Conservation (phyloP, 306 rosid genomes). For the Vigna unguiculata region DNA sequence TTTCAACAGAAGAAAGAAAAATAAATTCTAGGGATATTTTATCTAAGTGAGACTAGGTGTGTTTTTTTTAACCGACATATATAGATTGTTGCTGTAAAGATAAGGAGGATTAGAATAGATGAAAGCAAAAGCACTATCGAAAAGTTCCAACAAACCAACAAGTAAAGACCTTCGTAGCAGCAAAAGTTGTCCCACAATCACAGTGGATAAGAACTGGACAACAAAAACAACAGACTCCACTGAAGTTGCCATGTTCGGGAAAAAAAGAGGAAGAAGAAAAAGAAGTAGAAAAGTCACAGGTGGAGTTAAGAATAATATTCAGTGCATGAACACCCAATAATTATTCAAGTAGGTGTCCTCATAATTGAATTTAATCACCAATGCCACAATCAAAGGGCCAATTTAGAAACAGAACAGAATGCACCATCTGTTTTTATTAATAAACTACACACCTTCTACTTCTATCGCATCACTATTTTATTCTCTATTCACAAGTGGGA, state of each 20-base stretch:
- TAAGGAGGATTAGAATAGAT: neutral
- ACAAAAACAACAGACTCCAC: conserved; percentile 31
- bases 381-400: conserved; percentile 21
- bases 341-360: conserved; percentile 12
- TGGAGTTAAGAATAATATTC: conserved; percentile 12
- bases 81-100: conserved; percentile 12
- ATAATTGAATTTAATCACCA: conserved; percentile 27
- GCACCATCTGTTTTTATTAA: neutral
- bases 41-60: neutral
- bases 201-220: conserved; percentile 41
- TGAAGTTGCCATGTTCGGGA: conserved; percentile 36
- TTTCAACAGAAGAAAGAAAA: too few relatives aligned
- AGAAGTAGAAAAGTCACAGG: conserved; percentile 19
- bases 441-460: neutral
- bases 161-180: neutral
- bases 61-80: neutral
- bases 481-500: neutral
- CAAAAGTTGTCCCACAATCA: conserved; percentile 43
- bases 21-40: neutral
- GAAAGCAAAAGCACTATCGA: conserved; percentile 21
- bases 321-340: conserved; percentile 44
- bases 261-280: neutral
- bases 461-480: neutral
- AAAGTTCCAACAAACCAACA: conserved; percentile 33
- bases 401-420: conserved; percentile 6